Conservation (phyloP, 495 filamentous ascomycete species). For the Aspergillus sparsus region DNA sequence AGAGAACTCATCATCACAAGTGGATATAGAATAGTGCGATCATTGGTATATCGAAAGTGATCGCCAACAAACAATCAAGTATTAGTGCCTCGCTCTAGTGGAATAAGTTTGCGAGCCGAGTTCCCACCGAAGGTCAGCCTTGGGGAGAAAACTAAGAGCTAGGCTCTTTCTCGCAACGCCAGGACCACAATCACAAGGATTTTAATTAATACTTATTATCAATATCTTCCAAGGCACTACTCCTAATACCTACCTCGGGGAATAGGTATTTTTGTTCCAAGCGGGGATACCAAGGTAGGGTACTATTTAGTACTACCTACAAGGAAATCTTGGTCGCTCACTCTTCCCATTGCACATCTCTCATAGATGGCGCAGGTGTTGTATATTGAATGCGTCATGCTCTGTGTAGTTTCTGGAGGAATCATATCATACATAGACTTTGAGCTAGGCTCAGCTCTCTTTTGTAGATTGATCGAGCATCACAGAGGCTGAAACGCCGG, state of each 20-base stretch:
- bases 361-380: background rate
- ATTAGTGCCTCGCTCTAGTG: background rate
- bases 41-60: constrained; percentile 13
- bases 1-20: constrained; percentile 10
- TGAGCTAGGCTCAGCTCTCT: constrained; percentile 1
- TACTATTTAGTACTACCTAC: no score
- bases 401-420: background rate
- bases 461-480: background rate
- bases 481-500: constrained; percentile 22
- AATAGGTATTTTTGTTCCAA: no score
- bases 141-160: background rate
- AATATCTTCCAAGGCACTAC: background rate
- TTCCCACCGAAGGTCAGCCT: background rate
- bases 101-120: background rate
- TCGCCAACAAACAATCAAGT: constrained; percentile 15
- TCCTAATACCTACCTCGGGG: background rate
- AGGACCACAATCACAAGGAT: background rate
- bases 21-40: constrained; percentile 3
- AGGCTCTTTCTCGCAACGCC: background rate
- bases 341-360: no score
- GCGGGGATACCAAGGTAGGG: no score
- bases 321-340: no score
- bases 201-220: background rate
- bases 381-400: background rate
- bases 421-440: constrained; percentile 4